Evolutionary conservation across 345 rosid species (phyloP).

Genomic region (Jatropha curcas): DNA sequence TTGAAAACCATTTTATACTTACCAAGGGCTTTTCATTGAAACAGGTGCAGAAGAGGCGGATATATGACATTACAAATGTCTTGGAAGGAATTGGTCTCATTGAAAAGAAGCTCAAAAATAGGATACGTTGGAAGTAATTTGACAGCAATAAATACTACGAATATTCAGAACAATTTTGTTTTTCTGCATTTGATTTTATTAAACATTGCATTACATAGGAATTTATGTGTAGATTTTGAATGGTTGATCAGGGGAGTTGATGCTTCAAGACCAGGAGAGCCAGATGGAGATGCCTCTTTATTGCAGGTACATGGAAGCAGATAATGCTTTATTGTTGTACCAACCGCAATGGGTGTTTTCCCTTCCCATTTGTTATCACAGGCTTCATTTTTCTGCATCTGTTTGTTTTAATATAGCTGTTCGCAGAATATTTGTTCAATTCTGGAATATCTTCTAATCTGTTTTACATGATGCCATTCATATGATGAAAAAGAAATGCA

Average conservation of each 20-base stretch:
- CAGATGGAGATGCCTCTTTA: constrained; percentile 49
- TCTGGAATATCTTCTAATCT: background rate
- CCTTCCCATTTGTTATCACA: background rate
- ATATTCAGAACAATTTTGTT: constrained; percentile 21
- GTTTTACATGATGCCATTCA: background rate
- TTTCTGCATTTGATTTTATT: constrained; percentile 19
- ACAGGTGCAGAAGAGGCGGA: constrained; percentile 93
- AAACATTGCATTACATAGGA: constrained; percentile 15
- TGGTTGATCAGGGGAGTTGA: constrained; percentile 70
- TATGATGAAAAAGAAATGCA: background rate
- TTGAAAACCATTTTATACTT: constrained; percentile 1
- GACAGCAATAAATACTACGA: constrained; percentile 15
- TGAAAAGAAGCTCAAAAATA: constrained; percentile 92
- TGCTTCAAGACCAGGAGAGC: constrained; percentile 59
- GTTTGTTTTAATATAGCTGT: constrained; percentile 9
- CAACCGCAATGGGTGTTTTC: background rate
- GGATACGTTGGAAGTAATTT: constrained; percentile 91
- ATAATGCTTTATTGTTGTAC: constrained; percentile 5
- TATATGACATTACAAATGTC: constrained; percentile 97
- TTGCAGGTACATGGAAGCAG: constrained; percentile 58
- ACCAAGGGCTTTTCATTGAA: constrained; percentile 16
- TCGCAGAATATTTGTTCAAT: background rate
- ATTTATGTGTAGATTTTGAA: constrained; percentile 36
- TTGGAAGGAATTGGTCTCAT: constrained; percentile 98
- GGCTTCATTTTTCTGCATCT: background rate